These are phyloP conservation scores for Boechera retrofracta DNA, from an alignment of 345 rosid species.

Conservation along the genomic window DNA sequence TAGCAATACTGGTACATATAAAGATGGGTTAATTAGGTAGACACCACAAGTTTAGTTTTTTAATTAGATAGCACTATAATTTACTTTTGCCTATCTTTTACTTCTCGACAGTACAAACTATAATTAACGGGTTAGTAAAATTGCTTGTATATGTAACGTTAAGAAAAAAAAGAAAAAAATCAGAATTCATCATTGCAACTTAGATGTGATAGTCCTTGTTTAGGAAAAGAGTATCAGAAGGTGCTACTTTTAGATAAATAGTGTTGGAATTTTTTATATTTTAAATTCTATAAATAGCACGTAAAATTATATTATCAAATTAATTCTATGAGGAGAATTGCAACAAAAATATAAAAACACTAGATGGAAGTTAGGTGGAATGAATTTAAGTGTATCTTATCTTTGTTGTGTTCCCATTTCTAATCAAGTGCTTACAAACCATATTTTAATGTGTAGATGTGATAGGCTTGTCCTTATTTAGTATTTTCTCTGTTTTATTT, in stretches of 20 bases:
- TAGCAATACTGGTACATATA: constrained; percentile 1
- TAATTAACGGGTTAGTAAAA: not conserved
- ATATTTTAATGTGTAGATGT: not conserved
- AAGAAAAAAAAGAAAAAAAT: not conserved
- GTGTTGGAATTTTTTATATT: not conserved
- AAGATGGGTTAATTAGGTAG: constrained; percentile 23
- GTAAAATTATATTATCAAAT: not conserved
- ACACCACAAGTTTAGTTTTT: constrained; percentile 5
- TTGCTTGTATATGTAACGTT: not conserved
- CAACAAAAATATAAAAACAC: not conserved
- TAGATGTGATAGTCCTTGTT: not conserved
- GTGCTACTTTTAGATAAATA: not conserved
- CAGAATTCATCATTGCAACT: not conserved
- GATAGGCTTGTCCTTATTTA: not conserved
- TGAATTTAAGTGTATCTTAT: not conserved
- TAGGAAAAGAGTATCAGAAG: not conserved
- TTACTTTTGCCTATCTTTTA: not conserved
- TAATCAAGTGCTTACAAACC: not conserved
- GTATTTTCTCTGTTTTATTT: no score
- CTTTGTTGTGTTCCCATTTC: not conserved
- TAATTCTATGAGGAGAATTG: not conserved
- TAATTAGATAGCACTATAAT: constrained; percentile 4
- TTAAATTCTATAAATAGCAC: not conserved
- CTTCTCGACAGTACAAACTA: not conserved
- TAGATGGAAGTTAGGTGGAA: not conserved